These are phyloP conservation scores for Phlebiopsis gigantea DNA, from an alignment of 768 basidiomycete species.

Conservation along the genomic window DNA sequence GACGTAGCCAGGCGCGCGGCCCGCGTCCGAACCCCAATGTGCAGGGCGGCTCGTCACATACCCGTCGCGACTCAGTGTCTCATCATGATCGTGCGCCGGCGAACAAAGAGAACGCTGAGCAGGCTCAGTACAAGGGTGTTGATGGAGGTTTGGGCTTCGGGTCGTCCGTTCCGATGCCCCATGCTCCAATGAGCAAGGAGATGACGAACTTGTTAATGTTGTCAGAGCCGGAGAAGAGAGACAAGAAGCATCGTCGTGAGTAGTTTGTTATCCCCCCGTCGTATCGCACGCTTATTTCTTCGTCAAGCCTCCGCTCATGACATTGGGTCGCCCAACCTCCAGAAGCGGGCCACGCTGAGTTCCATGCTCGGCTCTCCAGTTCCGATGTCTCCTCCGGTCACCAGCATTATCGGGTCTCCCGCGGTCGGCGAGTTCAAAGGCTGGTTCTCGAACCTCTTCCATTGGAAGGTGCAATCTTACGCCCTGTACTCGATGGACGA, in stretches of 20 bases:
- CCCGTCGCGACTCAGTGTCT: no score
- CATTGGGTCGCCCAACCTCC: slow-evolving; percentile 32
- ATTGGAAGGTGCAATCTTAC: slow-evolving; percentile 69
- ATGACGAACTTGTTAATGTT: slow-evolving; percentile 44
- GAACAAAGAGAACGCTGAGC: slow-evolving; percentile 37
- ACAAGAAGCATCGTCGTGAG: slow-evolving; percentile 55
- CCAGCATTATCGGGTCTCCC: slow-evolving; percentile 49
- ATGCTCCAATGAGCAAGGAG: slow-evolving; percentile 29
- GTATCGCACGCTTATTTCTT: not conserved
- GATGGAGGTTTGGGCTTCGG: slow-evolving; percentile 30
- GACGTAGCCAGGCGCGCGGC: slow-evolving; percentile 2
- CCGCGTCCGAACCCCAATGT: slow-evolving; percentile 7
- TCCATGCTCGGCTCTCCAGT: slow-evolving; percentile 46
- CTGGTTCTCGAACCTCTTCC: slow-evolving; percentile 96
- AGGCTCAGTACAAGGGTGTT: slow-evolving; percentile 15
- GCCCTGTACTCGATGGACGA: slow-evolving; percentile 54
- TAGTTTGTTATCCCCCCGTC: slow-evolving; percentile 5
- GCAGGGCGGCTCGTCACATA: no score
- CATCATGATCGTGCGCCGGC: slow-evolving; percentile 8
- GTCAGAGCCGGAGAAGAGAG: slow-evolving; percentile 36
- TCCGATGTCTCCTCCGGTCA: slow-evolving; percentile 32
- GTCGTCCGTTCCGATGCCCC: slow-evolving; percentile 28
- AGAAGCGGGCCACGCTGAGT: slow-evolving; percentile 34
- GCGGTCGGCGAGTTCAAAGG: slow-evolving; percentile 80
- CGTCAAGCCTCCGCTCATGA: slow-evolving; percentile 47